phyloP scores from a whole-genome alignment of 805 yeast genomes.

The Zygoascus tannicola region DNA sequence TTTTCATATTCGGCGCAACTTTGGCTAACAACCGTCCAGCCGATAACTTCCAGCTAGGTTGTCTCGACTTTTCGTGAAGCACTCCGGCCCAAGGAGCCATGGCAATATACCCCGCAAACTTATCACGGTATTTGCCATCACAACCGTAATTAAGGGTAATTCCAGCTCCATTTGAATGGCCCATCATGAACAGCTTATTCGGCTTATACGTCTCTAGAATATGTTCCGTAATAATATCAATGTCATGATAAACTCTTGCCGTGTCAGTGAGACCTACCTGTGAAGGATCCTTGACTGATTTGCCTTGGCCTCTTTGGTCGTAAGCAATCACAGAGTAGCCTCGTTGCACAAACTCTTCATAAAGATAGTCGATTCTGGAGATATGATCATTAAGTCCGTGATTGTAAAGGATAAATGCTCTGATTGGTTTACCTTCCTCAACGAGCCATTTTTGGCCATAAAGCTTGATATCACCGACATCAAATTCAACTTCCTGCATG shows the following conservation, averaged over 20 bases:
- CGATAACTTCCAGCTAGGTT: neutral
- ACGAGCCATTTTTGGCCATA: neutral
- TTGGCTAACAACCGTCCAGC: slow-evolving; percentile 21
- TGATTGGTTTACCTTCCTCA: neutral
- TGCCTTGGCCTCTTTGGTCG: slow-evolving; percentile 35
- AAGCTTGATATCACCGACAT: slow-evolving; percentile 1
- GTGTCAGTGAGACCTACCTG: slow-evolving; percentile 29
- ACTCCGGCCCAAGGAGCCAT: slow-evolving; percentile 1
- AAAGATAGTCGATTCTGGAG: slow-evolving; percentile 25
- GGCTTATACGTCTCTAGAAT: slow-evolving; percentile 14
- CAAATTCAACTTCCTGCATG: slow-evolving; percentile 1
- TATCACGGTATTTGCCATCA: slow-evolving; percentile 26
- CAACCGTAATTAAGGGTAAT: slow-evolving; percentile 29
- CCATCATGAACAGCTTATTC: slow-evolving; percentile 24
- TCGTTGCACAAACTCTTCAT: slow-evolving; percentile 20
- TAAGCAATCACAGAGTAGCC: slow-evolving; percentile 30
- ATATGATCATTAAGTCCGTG: slow-evolving; percentile 33
- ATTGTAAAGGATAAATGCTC: slow-evolving; percentile 26
- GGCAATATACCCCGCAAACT: slow-evolving; percentile 25
- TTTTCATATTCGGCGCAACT: slow-evolving; percentile 21
- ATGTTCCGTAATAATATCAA: slow-evolving; percentile 23
- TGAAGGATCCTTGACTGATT: slow-evolving; percentile 22
- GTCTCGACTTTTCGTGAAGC: slow-evolving; percentile 9
- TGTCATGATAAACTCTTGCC: slow-evolving; percentile 22
- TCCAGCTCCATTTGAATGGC: slow-evolving; percentile 35